Conservation (phyloP, 805 yeast species). For the Starmerella vaccinii region DNA sequence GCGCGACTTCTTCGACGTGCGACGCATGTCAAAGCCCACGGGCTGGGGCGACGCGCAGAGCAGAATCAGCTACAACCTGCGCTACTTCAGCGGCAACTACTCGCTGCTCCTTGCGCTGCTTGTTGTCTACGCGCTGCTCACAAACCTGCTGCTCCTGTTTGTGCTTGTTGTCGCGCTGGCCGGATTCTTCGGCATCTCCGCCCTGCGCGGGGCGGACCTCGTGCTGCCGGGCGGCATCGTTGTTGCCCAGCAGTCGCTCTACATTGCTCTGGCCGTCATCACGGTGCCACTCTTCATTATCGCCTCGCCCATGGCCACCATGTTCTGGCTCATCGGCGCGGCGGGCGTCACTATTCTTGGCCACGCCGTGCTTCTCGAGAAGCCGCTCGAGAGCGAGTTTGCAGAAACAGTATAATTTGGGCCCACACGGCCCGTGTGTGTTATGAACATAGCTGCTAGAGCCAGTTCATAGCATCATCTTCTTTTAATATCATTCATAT, state of each 20-base stretch:
- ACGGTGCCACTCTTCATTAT: constrained; percentile 73
- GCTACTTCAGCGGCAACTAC: constrained; percentile 82
- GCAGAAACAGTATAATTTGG: constrained; percentile 42
- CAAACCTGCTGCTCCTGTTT: constrained; percentile 74
- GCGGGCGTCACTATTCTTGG: constrained; percentile 66
- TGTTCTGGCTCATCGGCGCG: constrained; percentile 87
- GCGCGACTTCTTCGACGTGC: constrained; percentile 85
- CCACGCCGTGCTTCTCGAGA: constrained; percentile 87
- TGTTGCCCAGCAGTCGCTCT: constrained; percentile 61
- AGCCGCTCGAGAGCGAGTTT: constrained; percentile 90
- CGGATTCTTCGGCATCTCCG: constrained; percentile 71
- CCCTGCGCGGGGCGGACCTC: constrained; percentile 73
- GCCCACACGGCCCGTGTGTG: not conserved
- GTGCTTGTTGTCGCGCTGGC: constrained; percentile 63
- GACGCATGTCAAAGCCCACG: constrained; percentile 81
- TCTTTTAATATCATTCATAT: no score
- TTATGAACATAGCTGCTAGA: not conserved
- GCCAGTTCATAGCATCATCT: not conserved
- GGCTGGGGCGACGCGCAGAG: constrained; percentile 83
- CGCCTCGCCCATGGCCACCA: constrained; percentile 80
- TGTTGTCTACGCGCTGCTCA: constrained; percentile 73
- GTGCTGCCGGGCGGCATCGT: constrained; percentile 55
- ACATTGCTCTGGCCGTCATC: constrained; percentile 68
- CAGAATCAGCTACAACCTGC: constrained; percentile 76
- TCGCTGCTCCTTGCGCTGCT: constrained; percentile 59